A percentile compares a stretch with the other conserved stretches of the same genome.
phyloP scores from a whole-genome alignment of 2,329 filamentous ascomycete species.

The Bipolaris cookei region DNA sequence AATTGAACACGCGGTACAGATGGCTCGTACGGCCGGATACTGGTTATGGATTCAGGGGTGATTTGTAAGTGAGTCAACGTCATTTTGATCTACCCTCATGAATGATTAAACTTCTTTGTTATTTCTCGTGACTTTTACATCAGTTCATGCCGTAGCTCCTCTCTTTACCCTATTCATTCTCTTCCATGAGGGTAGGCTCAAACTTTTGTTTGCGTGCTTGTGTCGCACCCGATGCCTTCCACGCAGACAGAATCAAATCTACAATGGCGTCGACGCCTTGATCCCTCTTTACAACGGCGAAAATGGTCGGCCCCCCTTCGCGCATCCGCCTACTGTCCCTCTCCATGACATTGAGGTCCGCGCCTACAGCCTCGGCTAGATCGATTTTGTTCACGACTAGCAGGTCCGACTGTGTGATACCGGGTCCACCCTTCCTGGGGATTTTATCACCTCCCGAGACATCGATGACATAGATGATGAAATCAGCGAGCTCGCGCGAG shows the following conservation, averaged over 20 bases:
- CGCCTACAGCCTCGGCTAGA: constrained; percentile 85
- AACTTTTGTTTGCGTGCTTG: constrained; percentile 47
- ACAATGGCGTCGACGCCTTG: constrained; percentile 86
- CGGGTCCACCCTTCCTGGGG: constrained; percentile 91
- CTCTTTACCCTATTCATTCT: constrained; percentile 22
- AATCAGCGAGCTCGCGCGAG: constrained; percentile 91
- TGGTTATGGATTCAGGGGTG: too few relatives aligned
- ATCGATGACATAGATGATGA: constrained; percentile 98
- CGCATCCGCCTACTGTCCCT: constrained; percentile 90
- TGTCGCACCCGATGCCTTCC: constrained; percentile 83
- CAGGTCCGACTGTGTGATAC: constrained; percentile 94
- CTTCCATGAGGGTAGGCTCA: constrained; percentile 44
- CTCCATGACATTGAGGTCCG: constrained; percentile 93
- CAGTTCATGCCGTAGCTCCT: constrained; percentile 19
- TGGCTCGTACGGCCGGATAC: background rate
- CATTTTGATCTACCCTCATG: too few relatives aligned
- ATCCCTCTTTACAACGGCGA: constrained; percentile 94
- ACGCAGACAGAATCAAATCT: constrained; percentile 85
- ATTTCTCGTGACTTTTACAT: background rate
- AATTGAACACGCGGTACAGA: background rate
- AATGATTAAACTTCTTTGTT: background rate
- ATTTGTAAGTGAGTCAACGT: background rate
- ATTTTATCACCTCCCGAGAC: constrained; percentile 97
- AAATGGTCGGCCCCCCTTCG: constrained; percentile 92
- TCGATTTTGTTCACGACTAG: constrained; percentile 98